These are phyloP conservation scores for Peronosclerospora sorghi DNA, from an alignment of 352 stramenopile genomes.

Conservation along the genomic window DNA sequence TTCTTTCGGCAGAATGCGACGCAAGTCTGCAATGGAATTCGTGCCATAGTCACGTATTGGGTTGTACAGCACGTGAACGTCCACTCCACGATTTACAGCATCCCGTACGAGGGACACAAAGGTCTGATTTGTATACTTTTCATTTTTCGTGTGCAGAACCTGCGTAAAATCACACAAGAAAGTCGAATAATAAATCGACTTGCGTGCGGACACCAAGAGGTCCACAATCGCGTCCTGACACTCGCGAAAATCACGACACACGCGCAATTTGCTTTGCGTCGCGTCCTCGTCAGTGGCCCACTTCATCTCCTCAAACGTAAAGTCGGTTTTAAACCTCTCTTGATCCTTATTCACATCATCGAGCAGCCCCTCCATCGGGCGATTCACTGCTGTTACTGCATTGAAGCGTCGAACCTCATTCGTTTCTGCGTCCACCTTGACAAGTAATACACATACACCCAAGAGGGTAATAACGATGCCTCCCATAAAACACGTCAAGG, in stretches of 20 bases:
- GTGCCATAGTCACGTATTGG: slow-evolving; percentile 66
- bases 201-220: slow-evolving; percentile 38
- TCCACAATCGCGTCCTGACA: slow-evolving; percentile 52
- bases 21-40: slow-evolving; percentile 34
- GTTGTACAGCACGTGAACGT: slow-evolving; percentile 68
- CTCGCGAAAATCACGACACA: slow-evolving; percentile 47
- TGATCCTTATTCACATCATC: slow-evolving; percentile 11
- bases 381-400: slow-evolving; percentile 14
- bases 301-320: slow-evolving; percentile 53
- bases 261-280: slow-evolving; percentile 16
- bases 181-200: slow-evolving; percentile 69
- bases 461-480: slow-evolving; percentile 49
- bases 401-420: slow-evolving; percentile 6
- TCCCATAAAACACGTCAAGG: slow-evolving; percentile 35
- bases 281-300: slow-evolving; percentile 28
- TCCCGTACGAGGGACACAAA: slow-evolving; percentile 49
- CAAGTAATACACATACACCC: slow-evolving; percentile 49
- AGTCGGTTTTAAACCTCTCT: slow-evolving; percentile 25
- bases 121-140: slow-evolving; percentile 28
- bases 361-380: slow-evolving; percentile 16
- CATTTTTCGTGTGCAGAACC: slow-evolving; percentile 21
- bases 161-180: slow-evolving; percentile 74
- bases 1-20: slow-evolving; percentile 30
- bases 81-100: slow-evolving; percentile 45
- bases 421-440: slow-evolving; percentile 34